Evolutionary conservation across 768 basidiomycete genomes (phyloP).

Genomic region (Lactarius sp.): DNA sequence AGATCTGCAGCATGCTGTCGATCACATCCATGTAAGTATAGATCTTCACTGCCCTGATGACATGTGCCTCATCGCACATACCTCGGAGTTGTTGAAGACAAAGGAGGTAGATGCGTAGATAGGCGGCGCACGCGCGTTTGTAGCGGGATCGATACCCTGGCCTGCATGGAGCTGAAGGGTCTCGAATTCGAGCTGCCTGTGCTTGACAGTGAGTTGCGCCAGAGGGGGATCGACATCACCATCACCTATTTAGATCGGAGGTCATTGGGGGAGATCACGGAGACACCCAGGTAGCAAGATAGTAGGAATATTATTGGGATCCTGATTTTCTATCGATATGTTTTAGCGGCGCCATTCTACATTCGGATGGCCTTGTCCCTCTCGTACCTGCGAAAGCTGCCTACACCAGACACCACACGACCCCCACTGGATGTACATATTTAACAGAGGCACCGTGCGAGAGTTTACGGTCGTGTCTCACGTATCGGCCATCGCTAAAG

Average conservation of each 20-base stretch:
- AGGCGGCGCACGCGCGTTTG: slow-evolving; percentile 70
- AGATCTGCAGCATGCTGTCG: slow-evolving; percentile 65
- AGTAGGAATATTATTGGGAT: no score
- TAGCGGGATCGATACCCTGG: slow-evolving; percentile 55
- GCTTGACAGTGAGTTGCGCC: neutral
- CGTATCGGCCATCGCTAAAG: no score
- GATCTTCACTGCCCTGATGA: neutral
- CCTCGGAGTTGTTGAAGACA: slow-evolving; percentile 65
- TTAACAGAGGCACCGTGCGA: no score
- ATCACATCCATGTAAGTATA: no score
- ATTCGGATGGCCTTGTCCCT: no score
- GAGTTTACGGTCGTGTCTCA: no score
- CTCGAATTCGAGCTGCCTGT: slow-evolving; percentile 61
- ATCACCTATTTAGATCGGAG: slow-evolving; percentile 4
- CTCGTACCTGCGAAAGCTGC: no score
- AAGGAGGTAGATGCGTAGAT: slow-evolving; percentile 73
- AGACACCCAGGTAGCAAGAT: no score
- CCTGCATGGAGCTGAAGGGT: slow-evolving; percentile 79
- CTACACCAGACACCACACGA: no score
- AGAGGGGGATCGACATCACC: neutral
- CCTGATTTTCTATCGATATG: no score
- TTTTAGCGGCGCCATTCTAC: no score
- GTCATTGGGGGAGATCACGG: neutral
- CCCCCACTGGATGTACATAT: no score
- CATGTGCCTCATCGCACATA: slow-evolving; percentile 30